Base-by-base conservation (phyloP, 306 rosid species). In the Heteromeles arbutifolia region DNA sequence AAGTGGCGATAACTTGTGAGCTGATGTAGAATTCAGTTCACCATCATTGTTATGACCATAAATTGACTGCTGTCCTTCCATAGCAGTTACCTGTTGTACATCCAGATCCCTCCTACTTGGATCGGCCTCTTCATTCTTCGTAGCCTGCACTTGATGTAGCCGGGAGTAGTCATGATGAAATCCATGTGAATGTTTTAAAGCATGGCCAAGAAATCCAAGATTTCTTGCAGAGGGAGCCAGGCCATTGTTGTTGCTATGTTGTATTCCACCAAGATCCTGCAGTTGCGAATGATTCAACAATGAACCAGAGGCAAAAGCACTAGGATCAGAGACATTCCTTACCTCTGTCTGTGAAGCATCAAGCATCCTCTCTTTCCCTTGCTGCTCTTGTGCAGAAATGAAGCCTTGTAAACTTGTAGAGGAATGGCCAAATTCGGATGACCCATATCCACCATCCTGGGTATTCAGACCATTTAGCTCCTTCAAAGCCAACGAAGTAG, bases 331-430 rank as follows among this genome's bases (percentile, higher is more conserved):
- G 52, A 79, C 77, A 79, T 80, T 82, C 75, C 67, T 80, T 66
- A 62, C 61, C 78, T 73, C 79, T n/a, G 75, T 68, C 62, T 25
- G 75, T 43, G 78, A 78, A 48, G 78, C 70, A 74, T 71, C 79
- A 15, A 67, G 57, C 39, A 50, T 26, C 69, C 78, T 73, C 52
- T 80, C 81, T 67, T 67, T 61, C 44, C 22, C 70, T 4, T 53
- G 70, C 58, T 69, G 79, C 67, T 67, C 79, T 52, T 72, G 81
- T 71, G 58, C 77, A 74, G 53, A 67, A 43, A 61, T 64, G 69
- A 71, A 73, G 62, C 86, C 82, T 65, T 76, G 90, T 65, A 75
- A 84, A 78, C 74, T 67, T 31, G 66, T 26, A 69, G 84, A 25
- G 68, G 18, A 31, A 7, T 48, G 37, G 53, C 72, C 70, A 71